These are phyloP conservation scores for Cantharellus anzutake DNA, from an alignment of 768 basidiomycete genomes.

Conservation along the genomic window DNA sequence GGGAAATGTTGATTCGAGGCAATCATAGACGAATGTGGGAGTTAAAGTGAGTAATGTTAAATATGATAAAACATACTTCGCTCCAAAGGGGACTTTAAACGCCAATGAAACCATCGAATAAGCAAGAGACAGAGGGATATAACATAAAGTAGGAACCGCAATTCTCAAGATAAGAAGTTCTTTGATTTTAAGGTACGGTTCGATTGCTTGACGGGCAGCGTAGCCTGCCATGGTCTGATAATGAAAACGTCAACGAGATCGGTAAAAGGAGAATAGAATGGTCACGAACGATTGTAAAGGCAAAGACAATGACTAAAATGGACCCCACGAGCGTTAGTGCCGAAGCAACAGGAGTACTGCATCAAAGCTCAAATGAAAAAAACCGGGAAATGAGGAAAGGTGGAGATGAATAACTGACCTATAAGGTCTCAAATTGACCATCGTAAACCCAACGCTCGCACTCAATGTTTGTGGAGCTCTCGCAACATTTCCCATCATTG, in stretches of 20 bases:
- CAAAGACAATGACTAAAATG: conserved; percentile 17
- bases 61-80: conserved; percentile 8
- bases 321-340: conserved; percentile 27
- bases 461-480: conserved; percentile 23
- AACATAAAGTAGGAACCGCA: conserved; percentile 18
- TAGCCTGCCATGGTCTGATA: conserved; percentile 16
- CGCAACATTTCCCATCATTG: conserved; percentile 21
- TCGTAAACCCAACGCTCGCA: conserved; percentile 17
- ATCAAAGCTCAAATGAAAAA: conserved; percentile 12
- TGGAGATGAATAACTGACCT: background rate
- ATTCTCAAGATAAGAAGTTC: conserved; percentile 21
- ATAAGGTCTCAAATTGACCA: conserved; percentile 22
- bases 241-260: background rate
- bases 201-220: conserved; percentile 16
- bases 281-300: conserved; percentile 4
- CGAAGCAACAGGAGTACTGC: conserved; percentile 17
- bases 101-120: conserved; percentile 27
- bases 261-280: background rate
- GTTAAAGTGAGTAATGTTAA: background rate
- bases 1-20: too few relatives aligned
- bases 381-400: background rate
- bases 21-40: background rate
- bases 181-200: conserved; percentile 20
- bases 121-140: conserved; percentile 22
- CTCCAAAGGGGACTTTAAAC: conserved; percentile 24